phyloP scores from a whole-genome alignment of 116 monocot genomes.

The Iris pallida region DNA sequence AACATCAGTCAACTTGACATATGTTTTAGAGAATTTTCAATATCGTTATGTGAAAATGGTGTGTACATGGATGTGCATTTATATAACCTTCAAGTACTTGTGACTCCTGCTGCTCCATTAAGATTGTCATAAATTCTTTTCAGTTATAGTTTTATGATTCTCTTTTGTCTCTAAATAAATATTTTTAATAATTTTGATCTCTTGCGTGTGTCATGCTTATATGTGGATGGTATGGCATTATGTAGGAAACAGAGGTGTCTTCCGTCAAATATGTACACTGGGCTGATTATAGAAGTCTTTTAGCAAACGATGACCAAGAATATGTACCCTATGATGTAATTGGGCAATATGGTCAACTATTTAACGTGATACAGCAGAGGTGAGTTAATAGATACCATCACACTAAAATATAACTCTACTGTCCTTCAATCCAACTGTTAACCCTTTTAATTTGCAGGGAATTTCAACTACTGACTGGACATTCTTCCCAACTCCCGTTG shows the following conservation, averaged over 20 bases:
- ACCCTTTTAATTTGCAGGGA: not conserved
- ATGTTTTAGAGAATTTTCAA: too few relatives aligned
- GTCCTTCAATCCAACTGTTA: not conserved
- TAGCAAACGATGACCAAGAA: constrained; percentile 52
- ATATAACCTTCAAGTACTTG: too few relatives aligned
- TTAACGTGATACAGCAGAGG: constrained; percentile 77
- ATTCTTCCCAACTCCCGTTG: not conserved
- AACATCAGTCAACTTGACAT: too few relatives aligned
- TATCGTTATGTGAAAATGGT: too few relatives aligned
- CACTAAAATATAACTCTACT: not conserved
- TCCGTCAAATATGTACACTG: constrained; percentile 68
- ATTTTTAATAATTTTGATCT: too few relatives aligned
- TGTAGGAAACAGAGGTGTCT: constrained; percentile 88
- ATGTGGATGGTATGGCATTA: not conserved
- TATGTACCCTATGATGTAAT: constrained; percentile 93
- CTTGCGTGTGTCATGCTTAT: too few relatives aligned
- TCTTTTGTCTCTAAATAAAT: too few relatives aligned
- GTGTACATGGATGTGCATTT: too few relatives aligned
- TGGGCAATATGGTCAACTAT: constrained; percentile 80
- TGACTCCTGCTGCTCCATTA: too few relatives aligned
- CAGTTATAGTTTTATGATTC: too few relatives aligned
- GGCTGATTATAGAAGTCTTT: constrained; percentile 60
- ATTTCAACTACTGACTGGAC: not conserved
- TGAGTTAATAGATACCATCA: constrained; percentile 13
- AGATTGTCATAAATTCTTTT: too few relatives aligned